Base-by-base conservation (phyloP, 371 early-diverging fungal species). In the Rhizopus microsporus region DNA sequence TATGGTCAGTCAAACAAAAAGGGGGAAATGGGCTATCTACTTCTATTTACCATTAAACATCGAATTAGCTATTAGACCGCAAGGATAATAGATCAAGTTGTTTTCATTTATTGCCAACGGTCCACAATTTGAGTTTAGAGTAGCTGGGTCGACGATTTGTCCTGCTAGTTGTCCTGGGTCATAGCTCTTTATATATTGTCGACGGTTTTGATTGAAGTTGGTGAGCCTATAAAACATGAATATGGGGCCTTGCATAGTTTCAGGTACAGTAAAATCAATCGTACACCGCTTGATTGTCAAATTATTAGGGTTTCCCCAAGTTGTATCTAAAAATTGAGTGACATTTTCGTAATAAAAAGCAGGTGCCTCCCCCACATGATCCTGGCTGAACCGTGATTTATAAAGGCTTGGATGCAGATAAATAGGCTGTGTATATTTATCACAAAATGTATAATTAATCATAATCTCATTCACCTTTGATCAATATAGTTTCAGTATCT, bases 31-130 rank as follows among this genome's bases (percentile, higher is more conserved):
- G 12, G 43, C 0, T 3, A 13, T 31, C 0, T 17, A 0, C 46
- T 1, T 45, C 0, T 4, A 8, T 37, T 56, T 84, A 75, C 85
- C 97, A 59, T 94, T 91, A 68, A 98, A 98, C 65, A 92, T 78
- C 7, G 97, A 97, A 69, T 98, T 96, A n/a, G 99, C 97, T 65
- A 99, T 93, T 39, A 98, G 72, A 0, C 99, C 99, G 66, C 99
- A 99, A n/a, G 99, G 99, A 75, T 97, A 99, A 56, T 92, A 85
- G 39, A 77, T 57, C 13, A 57, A 54, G 4, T 67, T 65, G 10
- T 57, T 48, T 39, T 62, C 61, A 23, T 61, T 66, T 3, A 46
- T 45, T 6, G 62, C 66, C 43, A 92, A 66, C 30, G 92, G 90
- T 8, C 57, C 69, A 44, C 80, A 79, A 10, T 75, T 72, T 38